Percentiles rank a stretch among this genome's conserved stretches.
phyloP scores from a whole-genome alignment of 1,284 basidiomycete genomes.

The Apiotrichum montevideense region DNA sequence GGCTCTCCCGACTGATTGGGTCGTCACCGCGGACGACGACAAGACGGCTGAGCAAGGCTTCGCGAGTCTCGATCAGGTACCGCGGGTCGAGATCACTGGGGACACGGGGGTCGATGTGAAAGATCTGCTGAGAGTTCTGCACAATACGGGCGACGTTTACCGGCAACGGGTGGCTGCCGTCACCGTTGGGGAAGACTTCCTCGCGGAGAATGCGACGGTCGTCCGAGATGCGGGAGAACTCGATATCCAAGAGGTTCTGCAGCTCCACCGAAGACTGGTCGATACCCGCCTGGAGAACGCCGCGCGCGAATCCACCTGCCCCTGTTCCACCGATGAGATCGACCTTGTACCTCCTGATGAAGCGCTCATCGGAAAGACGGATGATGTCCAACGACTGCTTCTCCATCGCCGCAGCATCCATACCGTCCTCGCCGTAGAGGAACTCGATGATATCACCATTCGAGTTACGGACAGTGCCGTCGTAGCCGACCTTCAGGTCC shows the following conservation, averaged over 20 bases:
- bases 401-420: slow-evolving; percentile 98
- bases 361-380: slow-evolving; percentile 72
- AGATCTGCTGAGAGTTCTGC: slow-evolving; percentile 93
- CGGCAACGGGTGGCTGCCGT: slow-evolving; percentile 69
- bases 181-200: slow-evolving; percentile 77
- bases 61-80: slow-evolving; percentile 76
- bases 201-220: slow-evolving; percentile 71
- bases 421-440: slow-evolving; percentile 96
- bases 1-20: slow-evolving; percentile 64
- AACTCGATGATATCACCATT: slow-evolving; percentile 94
- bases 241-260: slow-evolving; percentile 84
- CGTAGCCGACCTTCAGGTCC: slow-evolving; percentile 95
- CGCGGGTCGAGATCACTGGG: slow-evolving; percentile 85
- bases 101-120: slow-evolving; percentile 91
- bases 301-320: slow-evolving; percentile 64
- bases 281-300: slow-evolving; percentile 86
- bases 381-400: slow-evolving; percentile 88
- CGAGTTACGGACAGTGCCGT: slow-evolving; percentile 96
- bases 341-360: slow-evolving; percentile 84
- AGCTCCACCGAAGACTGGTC: slow-evolving; percentile 82
- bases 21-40: slow-evolving; percentile 85
- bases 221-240: slow-evolving; percentile 67
- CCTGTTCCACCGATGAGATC: slow-evolving; percentile 65
- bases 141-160: slow-evolving; percentile 93
- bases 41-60: slow-evolving; percentile 63